phyloP scores from a whole-genome alignment of 2,329 filamentous ascomycete species.

The Colletotrichum tofieldiae region DNA sequence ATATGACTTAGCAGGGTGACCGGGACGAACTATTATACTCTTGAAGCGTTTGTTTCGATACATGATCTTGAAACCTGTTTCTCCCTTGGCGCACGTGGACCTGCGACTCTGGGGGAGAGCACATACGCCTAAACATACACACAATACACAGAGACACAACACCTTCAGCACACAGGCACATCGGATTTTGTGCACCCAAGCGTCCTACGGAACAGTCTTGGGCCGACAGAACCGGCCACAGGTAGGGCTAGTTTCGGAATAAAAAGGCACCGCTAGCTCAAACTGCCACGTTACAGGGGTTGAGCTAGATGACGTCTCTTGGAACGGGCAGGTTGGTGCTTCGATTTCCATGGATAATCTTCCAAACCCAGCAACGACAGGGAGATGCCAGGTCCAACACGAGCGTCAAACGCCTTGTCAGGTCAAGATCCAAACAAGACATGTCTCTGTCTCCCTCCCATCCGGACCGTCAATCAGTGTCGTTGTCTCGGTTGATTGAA shows the following conservation, averaged over 20 bases:
- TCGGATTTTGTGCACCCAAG: constrained; percentile 32
- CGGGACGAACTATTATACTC: constrained; percentile 43
- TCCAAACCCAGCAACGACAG: not conserved
- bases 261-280: constrained; percentile 18
- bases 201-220: constrained; percentile 28
- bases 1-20: not conserved
- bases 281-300: constrained; percentile 17
- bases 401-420: constrained; percentile 4
- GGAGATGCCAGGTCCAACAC: not conserved
- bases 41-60: constrained; percentile 38
- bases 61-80: constrained; percentile 40
- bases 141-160: constrained; percentile 5
- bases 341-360: not conserved
- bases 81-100: constrained; percentile 41
- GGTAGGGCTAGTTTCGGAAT: constrained; percentile 36
- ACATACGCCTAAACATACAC: constrained; percentile 15
- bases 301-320: constrained; percentile 19
- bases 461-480: not conserved
- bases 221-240: constrained; percentile 28
- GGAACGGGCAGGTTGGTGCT: not conserved
- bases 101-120: constrained; percentile 5
- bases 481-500: constrained; percentile 24
- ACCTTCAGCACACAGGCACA: not conserved
- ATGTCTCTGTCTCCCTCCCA: not conserved
- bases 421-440: not conserved